A percentile compares a stretch with the other conserved stretches of the same genome.
phyloP scores from a whole-genome alignment of 148 eudicot species.

The Persicaria maculosa region DNA sequence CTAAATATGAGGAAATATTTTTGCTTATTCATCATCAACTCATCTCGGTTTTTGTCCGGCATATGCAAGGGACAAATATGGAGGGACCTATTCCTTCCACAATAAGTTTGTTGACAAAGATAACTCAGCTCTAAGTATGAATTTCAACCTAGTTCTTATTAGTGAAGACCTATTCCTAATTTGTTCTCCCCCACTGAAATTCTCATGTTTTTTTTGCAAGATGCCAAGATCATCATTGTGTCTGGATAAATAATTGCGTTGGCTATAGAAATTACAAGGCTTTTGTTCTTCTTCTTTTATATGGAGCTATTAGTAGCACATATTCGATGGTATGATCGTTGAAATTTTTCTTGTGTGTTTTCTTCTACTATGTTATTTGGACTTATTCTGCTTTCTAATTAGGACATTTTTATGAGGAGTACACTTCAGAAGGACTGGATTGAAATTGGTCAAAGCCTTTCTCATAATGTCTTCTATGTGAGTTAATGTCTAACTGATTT shows the following conservation, averaged over 20 bases:
- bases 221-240: too few relatives aligned
- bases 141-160: neutral
- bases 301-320: too few relatives aligned
- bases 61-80: constrained; percentile 70
- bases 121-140: constrained; percentile 44
- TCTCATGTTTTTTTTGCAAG: too few relatives aligned
- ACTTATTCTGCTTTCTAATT: constrained; percentile 13
- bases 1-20: neutral
- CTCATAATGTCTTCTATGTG: constrained; percentile 38
- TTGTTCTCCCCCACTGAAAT: neutral
- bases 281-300: too few relatives aligned
- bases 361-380: too few relatives aligned
- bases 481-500: constrained; percentile 18
- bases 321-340: too few relatives aligned
- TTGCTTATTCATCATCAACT: too few relatives aligned
- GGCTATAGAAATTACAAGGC: too few relatives aligned
- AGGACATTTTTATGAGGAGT: constrained; percentile 34
- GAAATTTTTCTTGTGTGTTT: too few relatives aligned
- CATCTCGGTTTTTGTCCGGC: constrained; percentile 14
- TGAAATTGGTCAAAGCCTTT: constrained; percentile 19
- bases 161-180: neutral
- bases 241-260: too few relatives aligned
- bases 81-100: constrained; percentile 72
- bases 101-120: constrained; percentile 36
- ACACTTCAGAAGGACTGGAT: constrained; percentile 38